phyloP scores from a whole-genome alignment of 2,329 filamentous ascomycete species.

The Stagonosporopsis vannaccii region DNA sequence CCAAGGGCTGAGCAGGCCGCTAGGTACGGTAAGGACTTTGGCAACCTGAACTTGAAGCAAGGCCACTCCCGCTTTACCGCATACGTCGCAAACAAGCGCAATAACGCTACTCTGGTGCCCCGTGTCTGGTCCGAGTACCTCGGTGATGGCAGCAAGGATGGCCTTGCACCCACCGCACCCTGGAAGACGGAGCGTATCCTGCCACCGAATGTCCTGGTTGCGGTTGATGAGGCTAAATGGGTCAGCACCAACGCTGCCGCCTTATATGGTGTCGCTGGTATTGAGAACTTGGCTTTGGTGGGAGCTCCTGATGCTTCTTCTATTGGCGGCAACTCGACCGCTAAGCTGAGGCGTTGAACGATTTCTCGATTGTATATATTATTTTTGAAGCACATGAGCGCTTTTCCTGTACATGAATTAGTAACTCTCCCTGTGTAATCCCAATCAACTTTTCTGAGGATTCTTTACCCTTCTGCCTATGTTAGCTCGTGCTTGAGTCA shows the following conservation, averaged over 20 bases:
- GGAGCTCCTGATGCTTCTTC: constrained; percentile 29
- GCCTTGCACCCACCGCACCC: constrained; percentile 53
- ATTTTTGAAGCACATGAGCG: neutral
- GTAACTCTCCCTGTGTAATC: neutral
- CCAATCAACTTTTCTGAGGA: neutral
- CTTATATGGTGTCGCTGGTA: constrained; percentile 64
- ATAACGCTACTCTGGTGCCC: constrained; percentile 58
- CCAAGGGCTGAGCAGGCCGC: constrained; percentile 58
- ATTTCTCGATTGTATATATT: neutral
- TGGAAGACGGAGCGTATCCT: constrained; percentile 51
- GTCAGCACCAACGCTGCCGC: constrained; percentile 65
- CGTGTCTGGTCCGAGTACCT: constrained; percentile 65
- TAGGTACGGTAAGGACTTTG: constrained; percentile 60
- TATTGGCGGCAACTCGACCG: constrained; percentile 21
- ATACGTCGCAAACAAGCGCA: constrained; percentile 56
- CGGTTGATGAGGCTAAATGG: constrained; percentile 65
- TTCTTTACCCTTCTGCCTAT: no score
- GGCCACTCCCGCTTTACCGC: constrained; percentile 67
- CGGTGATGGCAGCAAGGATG: constrained; percentile 46
- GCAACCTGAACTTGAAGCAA: constrained; percentile 59
- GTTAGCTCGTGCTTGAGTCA: no score
- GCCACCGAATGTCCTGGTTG: constrained; percentile 55
- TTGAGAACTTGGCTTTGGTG: constrained; percentile 61
- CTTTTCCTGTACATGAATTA: neutral
- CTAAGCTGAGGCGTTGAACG: constrained; percentile 1